Base-by-base conservation (phyloP, 768 basidiomycete genomes). In the Panaeolus cyanescens region DNA sequence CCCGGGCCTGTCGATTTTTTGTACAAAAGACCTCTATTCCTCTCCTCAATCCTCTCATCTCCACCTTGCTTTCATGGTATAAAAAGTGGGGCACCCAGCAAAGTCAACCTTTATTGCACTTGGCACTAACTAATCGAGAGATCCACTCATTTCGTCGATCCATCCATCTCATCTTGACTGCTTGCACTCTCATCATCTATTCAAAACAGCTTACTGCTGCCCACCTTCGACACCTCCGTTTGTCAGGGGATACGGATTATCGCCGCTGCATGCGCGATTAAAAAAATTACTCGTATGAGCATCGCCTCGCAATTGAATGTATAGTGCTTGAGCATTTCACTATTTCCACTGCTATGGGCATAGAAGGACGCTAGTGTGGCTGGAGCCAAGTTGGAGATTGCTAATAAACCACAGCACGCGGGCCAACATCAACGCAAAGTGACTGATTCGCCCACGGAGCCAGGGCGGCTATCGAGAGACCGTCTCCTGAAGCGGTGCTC, bases 1-100 rank as follows among this genome's bases (percentile, higher is more conserved):
- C 83, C 80, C 83, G 79, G 81, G 83, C 81, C 78, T 77, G 82
- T 84, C 83, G 69, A 54, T 64, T 56, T 56, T 54, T 59, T 50
- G 22, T 6, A 9, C 40, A 8, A 22, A n/a, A n/a, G n/a, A n/a
- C n/a, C n/a, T n/a, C n/a, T n/a, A n/a, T n/a, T n/a, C n/a, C n/a
- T n/a, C n/a, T n/a, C n/a, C n/a, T n/a, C n/a, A n/a, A n/a, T n/a
- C n/a, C n/a, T n/a, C n/a, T n/a, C n/a, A n/a, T n/a, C n/a, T n/a
- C n/a, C n/a, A n/a, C n/a, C n/a, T n/a, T n/a, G n/a, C n/a, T n/a
- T n/a, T n/a, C n/a, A n/a, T n/a, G n/a, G n/a, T n/a, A n/a, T n/a
- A n/a, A n/a, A n/a, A n/a, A 42, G 39, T 42, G 39, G 39, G 39
- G 39, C 39, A n/a, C n/a, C n/a, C n/a, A n/a, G n/a, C n/a, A n/a